Percentiles rank a stretch among this genome's conserved stretches.
phyloP scores from a whole-genome alignment of 2,329 filamentous ascomycete genomes.

The Grosmannia penicillata region DNA sequence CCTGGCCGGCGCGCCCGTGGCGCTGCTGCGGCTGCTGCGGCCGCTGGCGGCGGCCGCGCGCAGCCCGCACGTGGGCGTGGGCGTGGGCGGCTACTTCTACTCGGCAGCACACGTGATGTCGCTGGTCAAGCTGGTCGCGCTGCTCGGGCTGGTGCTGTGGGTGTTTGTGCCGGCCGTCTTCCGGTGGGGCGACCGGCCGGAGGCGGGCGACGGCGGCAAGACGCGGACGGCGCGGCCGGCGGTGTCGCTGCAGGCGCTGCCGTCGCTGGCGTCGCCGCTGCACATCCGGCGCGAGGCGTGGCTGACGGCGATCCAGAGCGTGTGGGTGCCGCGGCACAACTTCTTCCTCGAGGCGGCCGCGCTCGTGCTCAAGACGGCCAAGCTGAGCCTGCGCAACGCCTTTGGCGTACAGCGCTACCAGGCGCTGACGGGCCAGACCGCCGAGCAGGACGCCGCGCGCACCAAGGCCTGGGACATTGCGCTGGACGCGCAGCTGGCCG shows the following conservation, averaged over 20 bases:
- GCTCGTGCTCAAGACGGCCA: constrained; percentile 63
- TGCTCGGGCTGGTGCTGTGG: constrained; percentile 40
- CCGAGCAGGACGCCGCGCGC: constrained; percentile 72
- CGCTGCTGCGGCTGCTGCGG: constrained; percentile 33
- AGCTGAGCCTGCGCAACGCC: constrained; percentile 64
- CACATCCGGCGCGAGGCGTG: constrained; percentile 78
- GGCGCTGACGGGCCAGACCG: constrained; percentile 57
- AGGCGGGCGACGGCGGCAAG: constrained; percentile 7
- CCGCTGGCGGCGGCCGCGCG: constrained; percentile 24
- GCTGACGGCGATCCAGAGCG: constrained; percentile 83
- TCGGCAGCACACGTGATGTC: constrained; percentile 28
- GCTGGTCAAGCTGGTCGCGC: constrained; percentile 36
- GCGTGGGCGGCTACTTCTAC: constrained; percentile 39
- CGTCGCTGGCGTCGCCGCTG: constrained; percentile 67
- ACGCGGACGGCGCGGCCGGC: constrained; percentile 14
- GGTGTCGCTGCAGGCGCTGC: constrained; percentile 32
- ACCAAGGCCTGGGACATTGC: constrained; percentile 90
- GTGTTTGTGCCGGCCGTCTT: constrained; percentile 40
- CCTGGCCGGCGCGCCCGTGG: constrained; percentile 36
- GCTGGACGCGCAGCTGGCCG: constrained; percentile 80
- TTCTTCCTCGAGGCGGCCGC: constrained; percentile 77
- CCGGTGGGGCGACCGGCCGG: constrained; percentile 7
- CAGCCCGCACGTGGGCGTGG: constrained; percentile 33
- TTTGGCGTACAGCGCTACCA: constrained; percentile 68
- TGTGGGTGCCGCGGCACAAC: constrained; percentile 79